Conservation (phyloP, 129 eudicot species). For the Sambucus nigra region DNA sequence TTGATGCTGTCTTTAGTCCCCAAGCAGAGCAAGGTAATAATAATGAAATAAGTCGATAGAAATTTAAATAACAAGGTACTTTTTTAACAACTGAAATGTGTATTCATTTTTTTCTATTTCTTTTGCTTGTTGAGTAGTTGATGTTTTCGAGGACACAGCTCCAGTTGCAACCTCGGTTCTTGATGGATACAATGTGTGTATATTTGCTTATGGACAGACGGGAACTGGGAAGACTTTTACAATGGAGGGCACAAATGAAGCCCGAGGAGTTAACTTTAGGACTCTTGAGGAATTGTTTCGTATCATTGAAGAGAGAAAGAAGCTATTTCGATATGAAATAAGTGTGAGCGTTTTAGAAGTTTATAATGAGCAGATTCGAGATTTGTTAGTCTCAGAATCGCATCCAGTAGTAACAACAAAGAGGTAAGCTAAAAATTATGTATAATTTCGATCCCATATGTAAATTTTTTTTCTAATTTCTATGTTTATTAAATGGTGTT, state of each 20-base stretch:
- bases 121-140: conserved; percentile 29
- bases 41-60: too few species aligned
- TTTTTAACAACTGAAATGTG: neutral
- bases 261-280: conserved; percentile 90
- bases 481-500: too few species aligned
- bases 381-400: conserved; percentile 60
- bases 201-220: conserved; percentile 96
- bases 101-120: neutral
- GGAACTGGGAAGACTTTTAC: conserved; percentile 95
- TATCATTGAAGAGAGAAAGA: conserved; percentile 66
- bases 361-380: conserved; percentile 89
- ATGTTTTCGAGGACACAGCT: conserved; percentile 85
- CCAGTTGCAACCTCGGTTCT: conserved; percentile 87
- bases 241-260: conserved; percentile 86
- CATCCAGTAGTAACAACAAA: conserved; percentile 52
- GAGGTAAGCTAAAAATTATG: conserved; percentile 44
- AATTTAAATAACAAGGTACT: too few species aligned
- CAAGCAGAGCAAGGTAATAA: conserved; percentile 73
- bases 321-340: conserved; percentile 52
- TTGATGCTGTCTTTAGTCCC: conserved; percentile 84
- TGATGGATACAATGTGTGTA: conserved; percentile 92
- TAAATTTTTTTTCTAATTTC: too few species aligned
- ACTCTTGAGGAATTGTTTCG: conserved; percentile 73
- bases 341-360: conserved; percentile 85
- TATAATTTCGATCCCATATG: too few species aligned